phyloP scores from a whole-genome alignment of 2,329 filamentous ascomycete species.

The Arthroderma sp. region DNA sequence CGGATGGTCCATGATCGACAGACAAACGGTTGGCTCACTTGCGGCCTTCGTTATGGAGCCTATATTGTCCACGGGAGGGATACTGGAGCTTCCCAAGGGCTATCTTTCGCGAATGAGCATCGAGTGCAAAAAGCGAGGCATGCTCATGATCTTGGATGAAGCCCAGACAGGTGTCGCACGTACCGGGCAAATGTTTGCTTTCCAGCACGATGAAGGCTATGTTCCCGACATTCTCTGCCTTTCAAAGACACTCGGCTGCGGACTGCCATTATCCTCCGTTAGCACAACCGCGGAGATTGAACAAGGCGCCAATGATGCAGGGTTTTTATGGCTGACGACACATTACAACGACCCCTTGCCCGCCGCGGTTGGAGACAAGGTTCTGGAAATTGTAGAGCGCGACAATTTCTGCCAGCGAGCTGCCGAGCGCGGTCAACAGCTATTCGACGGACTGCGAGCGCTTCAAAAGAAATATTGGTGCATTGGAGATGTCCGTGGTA shows the following conservation, averaged over 20 bases:
- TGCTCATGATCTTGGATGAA: constrained; percentile 48
- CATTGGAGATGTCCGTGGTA: constrained; percentile 48
- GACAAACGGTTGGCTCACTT: constrained; percentile 46
- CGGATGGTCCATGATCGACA: constrained; percentile 48
- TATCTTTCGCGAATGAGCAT: constrained; percentile 45
- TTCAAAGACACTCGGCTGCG: constrained; percentile 49
- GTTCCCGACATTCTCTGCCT: constrained; percentile 48
- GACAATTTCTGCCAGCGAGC: constrained; percentile 41
- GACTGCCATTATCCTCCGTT: constrained; percentile 46
- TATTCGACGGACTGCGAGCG: constrained; percentile 36
- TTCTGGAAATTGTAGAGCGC: constrained; percentile 47
- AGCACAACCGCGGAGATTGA: constrained; percentile 44
- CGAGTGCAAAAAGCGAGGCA: constrained; percentile 42
- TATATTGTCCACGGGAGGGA: constrained; percentile 47
- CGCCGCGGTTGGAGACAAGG: constrained; percentile 47
- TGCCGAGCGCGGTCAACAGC: constrained; percentile 30
- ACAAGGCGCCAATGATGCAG: constrained; percentile 33
- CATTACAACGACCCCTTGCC: constrained; percentile 51
- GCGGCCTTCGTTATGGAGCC: constrained; percentile 52
- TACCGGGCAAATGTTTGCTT: constrained; percentile 46
- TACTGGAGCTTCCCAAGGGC: constrained; percentile 45
- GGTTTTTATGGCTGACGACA: constrained; percentile 40
- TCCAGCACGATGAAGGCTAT: constrained; percentile 36
- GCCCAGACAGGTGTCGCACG: constrained; percentile 47
- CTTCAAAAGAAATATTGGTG: constrained; percentile 43